These are phyloP conservation scores for Arthrinium phaeospermum DNA, from an alignment of 2,329 filamentous ascomycete genomes.

Conservation along the genomic window DNA sequence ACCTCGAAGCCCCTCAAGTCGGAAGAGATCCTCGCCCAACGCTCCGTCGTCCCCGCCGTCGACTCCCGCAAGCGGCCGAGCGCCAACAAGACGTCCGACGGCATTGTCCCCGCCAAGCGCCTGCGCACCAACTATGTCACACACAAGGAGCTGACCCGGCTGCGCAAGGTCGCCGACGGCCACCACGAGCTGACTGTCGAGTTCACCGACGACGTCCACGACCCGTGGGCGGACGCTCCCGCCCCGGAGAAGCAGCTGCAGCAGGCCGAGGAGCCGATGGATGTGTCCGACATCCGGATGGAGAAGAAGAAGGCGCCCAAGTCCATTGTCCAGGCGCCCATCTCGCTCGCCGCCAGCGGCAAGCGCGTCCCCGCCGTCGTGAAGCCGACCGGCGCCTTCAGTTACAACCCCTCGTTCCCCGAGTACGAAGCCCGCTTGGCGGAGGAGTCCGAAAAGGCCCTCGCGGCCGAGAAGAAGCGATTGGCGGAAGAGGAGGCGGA, in stretches of 20 bases:
- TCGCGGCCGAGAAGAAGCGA: constrained; percentile 79
- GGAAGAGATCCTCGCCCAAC: constrained; percentile 87
- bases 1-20: constrained; percentile 80
- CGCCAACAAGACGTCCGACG: constrained; percentile 73
- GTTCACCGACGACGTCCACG: constrained; percentile 70
- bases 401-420: constrained; percentile 88
- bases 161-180: constrained; percentile 81
- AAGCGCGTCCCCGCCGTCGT: constrained; percentile 79
- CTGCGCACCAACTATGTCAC: constrained; percentile 80
- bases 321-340: constrained; percentile 76
- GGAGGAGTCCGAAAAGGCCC: constrained; percentile 77
- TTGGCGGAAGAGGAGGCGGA: constrained; percentile 71
- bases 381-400: constrained; percentile 81
- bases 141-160: constrained; percentile 79
- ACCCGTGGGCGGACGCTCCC: constrained; percentile 72
- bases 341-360: constrained; percentile 83
- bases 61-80: constrained; percentile 77
- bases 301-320: constrained; percentile 72
- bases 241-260: constrained; percentile 22
- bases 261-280: constrained; percentile 32
- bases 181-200: constrained; percentile 61
- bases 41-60: constrained; percentile 82
- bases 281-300: constrained; percentile 44
- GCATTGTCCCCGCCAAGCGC: constrained; percentile 76
- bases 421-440: constrained; percentile 83